Evolutionary conservation across 371 early-diverging fungal genomes (phyloP).

Genomic region (Batrachochytrium dendrobatidis): DNA sequence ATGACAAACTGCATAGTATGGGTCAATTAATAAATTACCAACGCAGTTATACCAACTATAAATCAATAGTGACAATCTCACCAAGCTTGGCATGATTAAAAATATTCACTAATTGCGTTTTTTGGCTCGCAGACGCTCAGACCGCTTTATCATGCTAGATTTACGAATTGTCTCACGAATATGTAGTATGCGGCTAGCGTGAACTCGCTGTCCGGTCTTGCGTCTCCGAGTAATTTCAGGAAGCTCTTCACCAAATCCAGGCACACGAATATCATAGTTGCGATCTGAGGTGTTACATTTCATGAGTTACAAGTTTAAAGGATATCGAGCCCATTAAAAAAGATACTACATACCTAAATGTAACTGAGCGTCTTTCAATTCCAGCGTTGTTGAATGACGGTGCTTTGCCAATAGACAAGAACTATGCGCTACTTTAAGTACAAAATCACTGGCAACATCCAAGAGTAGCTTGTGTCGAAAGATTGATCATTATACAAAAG

Average conservation of each 20-base stretch:
- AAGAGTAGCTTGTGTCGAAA: not conserved
- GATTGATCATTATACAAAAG: too few species aligned
- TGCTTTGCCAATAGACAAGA: not conserved
- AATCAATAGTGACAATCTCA: too few species aligned
- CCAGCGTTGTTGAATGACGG: not conserved
- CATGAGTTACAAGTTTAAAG: not conserved
- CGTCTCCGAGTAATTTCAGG: not conserved
- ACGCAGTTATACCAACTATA: too few species aligned
- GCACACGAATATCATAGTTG: not conserved
- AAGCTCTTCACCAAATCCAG: not conserved
- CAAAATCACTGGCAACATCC: conserved; percentile 1
- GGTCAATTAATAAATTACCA: too few species aligned
- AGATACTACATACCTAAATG: not conserved
- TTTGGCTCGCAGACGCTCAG: too few species aligned
- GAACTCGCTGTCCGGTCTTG: not conserved
- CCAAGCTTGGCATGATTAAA: too few species aligned
- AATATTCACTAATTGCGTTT: too few species aligned
- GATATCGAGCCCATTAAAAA: not conserved
- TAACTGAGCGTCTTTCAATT: not conserved
- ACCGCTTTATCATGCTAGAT: not conserved
- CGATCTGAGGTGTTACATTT: not conserved
- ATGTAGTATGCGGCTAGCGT: not conserved
- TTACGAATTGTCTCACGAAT: not conserved
- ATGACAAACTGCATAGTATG: too few species aligned
- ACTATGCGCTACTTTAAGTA: not conserved